phyloP scores from a whole-genome alignment of 345 rosid species.

The Eucalyptus tenuipes region DNA sequence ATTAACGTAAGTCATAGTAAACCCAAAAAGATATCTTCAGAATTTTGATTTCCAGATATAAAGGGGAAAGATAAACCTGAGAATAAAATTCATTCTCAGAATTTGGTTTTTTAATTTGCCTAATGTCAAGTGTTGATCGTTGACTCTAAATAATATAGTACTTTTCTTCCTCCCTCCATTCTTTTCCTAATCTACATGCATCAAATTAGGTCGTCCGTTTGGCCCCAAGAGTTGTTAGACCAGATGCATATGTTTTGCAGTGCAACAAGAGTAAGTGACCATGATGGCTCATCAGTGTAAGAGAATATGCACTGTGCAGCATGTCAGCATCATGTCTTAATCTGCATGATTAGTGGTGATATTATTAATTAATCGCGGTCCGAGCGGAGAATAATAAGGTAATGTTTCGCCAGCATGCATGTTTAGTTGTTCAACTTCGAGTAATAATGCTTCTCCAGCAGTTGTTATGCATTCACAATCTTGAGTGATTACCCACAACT shows the following conservation, averaged over 20 bases:
- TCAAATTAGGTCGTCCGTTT: background rate
- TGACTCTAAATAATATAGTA: background rate
- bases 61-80: background rate
- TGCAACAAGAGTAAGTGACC: background rate
- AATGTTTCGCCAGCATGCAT: background rate
- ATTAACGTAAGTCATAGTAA: background rate
- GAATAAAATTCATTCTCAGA: background rate
- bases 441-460: background rate
- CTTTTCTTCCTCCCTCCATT: background rate
- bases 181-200: background rate
- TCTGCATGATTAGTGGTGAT: background rate
- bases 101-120: background rate
- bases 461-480: background rate
- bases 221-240: background rate
- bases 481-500: background rate
- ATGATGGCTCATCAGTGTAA: background rate
- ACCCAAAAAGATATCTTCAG: background rate
- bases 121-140: background rate
- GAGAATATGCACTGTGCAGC: background rate
- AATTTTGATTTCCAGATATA: background rate
- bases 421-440: background rate
- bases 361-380: background rate
- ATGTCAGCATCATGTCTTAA: background rate
- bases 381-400: background rate
- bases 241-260: background rate